Evolutionary conservation across 345 rosid species (phyloP), one percentile per base, ranked within the genome.

Genomic region (Citrus glauca): DNA sequence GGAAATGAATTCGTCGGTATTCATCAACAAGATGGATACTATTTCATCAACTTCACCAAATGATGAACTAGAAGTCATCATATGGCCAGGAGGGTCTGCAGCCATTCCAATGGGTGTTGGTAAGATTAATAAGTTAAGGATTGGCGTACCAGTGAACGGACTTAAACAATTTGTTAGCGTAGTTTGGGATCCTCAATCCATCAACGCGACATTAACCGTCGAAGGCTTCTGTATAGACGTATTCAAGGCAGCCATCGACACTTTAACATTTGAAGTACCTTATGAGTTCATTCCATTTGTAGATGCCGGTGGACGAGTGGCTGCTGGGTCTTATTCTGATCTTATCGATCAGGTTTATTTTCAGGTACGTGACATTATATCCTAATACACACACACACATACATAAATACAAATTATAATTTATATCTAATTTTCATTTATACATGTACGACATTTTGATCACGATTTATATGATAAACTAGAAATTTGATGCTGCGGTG

Each of bases 211-310:
- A 24, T 45, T 55, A 59, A 55, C 0, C 7, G 81, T 72, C 2
- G 73, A 69, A 37, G 88, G 91, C 9, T 86, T 76, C 78, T 86
- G 85, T 48, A 66, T 75, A 57, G 89, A 88, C 38, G 88, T 86
- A 48, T 83, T 86, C 82, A 63, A 55, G 61, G 80, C 83, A 10
- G 86, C 78, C 11, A 19, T 82, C 48, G 72, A 77, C 27, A 50
- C 67, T 63, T 74, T 71, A 42, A 66, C 83, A 55, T 80, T 78
- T 59, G 50, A 62, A 64, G 70, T 88, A 5, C 71, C 70, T 66
- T 87, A 73, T 17, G 66, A 79, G 77, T 84, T 86, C 42, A 82
- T 82, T 7, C 71, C 70, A 1, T 73, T 77, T 32, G 55, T 13
- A 24, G 40, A 57, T 4, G 24, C 72, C 35, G 20, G 6, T 14